Evolutionary conservation across 139 green algal genomes (phyloP).

Genomic region (Ettlia oleoabundans): DNA sequence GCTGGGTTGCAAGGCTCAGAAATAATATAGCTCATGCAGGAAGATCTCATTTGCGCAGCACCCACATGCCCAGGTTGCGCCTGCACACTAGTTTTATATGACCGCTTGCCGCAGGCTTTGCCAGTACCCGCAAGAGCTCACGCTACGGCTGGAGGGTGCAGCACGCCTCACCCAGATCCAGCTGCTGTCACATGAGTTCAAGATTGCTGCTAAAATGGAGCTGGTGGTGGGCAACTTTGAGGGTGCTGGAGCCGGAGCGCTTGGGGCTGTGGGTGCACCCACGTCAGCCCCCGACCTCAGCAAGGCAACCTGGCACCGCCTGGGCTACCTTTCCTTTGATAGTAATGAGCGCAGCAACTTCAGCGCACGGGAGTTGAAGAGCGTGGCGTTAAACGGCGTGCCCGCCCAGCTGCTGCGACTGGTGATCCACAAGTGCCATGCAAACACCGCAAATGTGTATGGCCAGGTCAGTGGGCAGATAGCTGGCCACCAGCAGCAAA

Average conservation of each 20-base stretch:
- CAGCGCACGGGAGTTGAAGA: slow-evolving; percentile 93
- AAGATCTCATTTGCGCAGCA: no score
- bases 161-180: slow-evolving; percentile 87
- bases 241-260: not conserved
- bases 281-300: not conserved
- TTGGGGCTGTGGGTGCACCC: not conserved
- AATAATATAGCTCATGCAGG: no score
- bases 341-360: slow-evolving; percentile 82
- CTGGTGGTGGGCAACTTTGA: slow-evolving; percentile 69
- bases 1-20: not conserved
- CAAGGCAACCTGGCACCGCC: slow-evolving; percentile 61
- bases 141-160: slow-evolving; percentile 72
- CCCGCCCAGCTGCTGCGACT: slow-evolving; percentile 69
- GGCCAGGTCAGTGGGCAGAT: slow-evolving; percentile 67
- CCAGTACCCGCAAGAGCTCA: slow-evolving; percentile 86
- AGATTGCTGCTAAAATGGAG: slow-evolving; percentile 89
- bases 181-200: slow-evolving; percentile 94
- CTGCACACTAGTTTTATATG: not conserved
- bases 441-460: slow-evolving; percentile 93
- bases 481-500: not conserved
- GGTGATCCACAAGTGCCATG: slow-evolving; percentile 81
- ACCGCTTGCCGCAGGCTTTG: slow-evolving; percentile 68
- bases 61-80: not conserved
- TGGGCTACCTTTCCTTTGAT: slow-evolving; percentile 92
- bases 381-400: slow-evolving; percentile 56